Conservation (phyloP, 2,329 filamentous ascomycete genomes). For the Exophiala sp. region DNA sequence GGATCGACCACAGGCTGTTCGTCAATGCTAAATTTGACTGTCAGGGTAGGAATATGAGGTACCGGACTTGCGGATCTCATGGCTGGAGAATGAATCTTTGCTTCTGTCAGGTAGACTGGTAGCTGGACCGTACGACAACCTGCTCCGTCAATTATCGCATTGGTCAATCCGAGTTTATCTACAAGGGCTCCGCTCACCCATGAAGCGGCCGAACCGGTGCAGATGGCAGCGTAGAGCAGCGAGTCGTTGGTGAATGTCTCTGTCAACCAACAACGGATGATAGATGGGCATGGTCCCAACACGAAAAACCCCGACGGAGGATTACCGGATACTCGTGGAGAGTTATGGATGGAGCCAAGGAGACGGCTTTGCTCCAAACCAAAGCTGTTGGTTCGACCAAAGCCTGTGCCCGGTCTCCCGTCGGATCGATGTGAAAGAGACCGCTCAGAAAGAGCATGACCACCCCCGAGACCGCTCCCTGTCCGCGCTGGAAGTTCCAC, state of each 20-base stretch:
- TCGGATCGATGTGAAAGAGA: constrained; percentile 93
- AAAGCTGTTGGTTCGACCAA: constrained; percentile 78
- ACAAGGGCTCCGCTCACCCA: constrained; percentile 71
- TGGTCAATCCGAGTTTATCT: constrained; percentile 64
- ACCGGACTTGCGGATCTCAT: constrained; percentile 66
- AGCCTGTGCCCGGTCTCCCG: constrained; percentile 84
- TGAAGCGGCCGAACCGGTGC: constrained; percentile 84
- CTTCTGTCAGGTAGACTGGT: constrained; percentile 84
- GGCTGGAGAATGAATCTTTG: constrained; percentile 69
- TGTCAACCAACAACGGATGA: constrained; percentile 92
- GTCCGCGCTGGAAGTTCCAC: constrained; percentile 76
- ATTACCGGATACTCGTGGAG: constrained; percentile 56
- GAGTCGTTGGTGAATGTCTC: constrained; percentile 84
- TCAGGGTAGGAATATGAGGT: constrained; percentile 75
- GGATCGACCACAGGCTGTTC: constrained; percentile 47
- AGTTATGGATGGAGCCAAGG: constrained; percentile 59
- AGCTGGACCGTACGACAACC: constrained; percentile 66
- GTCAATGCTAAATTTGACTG: constrained; percentile 69
- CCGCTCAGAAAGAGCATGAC: constrained; percentile 78
- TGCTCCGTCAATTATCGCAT: constrained; percentile 61
- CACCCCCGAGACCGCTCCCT: constrained; percentile 70
- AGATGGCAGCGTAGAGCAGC: constrained; percentile 84
- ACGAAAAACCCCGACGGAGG: constrained; percentile 80
- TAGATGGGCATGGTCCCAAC: constrained; percentile 81
- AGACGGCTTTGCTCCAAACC: constrained; percentile 70